Percentiles rank a stretch among this genome's conserved stretches.
Conservation (phyloP, 2,329 filamentous ascomycete genomes). For the Magnaporthiopsis rhizophila region DNA sequence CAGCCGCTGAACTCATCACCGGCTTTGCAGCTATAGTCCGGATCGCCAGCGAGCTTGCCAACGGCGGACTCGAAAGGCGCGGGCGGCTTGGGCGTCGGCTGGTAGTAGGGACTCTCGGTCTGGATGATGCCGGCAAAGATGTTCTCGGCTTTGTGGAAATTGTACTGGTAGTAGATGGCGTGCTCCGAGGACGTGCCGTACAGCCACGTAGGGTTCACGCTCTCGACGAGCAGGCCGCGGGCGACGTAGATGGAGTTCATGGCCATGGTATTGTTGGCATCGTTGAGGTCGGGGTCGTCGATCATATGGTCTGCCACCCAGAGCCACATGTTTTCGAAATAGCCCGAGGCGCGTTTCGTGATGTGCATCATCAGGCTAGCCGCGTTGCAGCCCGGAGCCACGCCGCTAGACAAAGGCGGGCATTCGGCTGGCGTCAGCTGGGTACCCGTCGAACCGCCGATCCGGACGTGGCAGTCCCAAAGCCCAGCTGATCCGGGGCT, state of each 20-base stretch:
- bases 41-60: constrained; percentile 9
- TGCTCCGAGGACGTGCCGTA: constrained; percentile 44
- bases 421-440: constrained; percentile 55
- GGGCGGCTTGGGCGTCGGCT: constrained; percentile 33
- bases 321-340: constrained; percentile 46
- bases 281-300: constrained; percentile 38
- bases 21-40: constrained; percentile 13
- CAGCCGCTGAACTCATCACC: constrained; percentile 13
- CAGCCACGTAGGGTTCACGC: constrained; percentile 20
- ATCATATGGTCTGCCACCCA: constrained; percentile 56
- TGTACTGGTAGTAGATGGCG: constrained; percentile 42
- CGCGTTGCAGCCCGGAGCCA: constrained; percentile 25
- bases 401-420: constrained; percentile 44
- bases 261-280: neutral
- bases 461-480: constrained; percentile 64
- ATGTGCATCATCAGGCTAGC: constrained; percentile 32
- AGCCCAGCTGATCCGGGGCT: constrained; percentile 50
- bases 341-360: constrained; percentile 34
- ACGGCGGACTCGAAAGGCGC: constrained; percentile 12
- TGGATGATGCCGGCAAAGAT: constrained; percentile 55
- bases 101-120: constrained; percentile 57
- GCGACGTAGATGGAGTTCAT: constrained; percentile 1
- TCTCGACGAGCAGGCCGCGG: constrained; percentile 28
- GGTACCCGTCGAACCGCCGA: constrained; percentile 60
- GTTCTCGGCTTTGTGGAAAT: constrained; percentile 37